phyloP scores from a whole-genome alignment of 495 filamentous ascomycete species.

The Neurospora hispaniola region DNA sequence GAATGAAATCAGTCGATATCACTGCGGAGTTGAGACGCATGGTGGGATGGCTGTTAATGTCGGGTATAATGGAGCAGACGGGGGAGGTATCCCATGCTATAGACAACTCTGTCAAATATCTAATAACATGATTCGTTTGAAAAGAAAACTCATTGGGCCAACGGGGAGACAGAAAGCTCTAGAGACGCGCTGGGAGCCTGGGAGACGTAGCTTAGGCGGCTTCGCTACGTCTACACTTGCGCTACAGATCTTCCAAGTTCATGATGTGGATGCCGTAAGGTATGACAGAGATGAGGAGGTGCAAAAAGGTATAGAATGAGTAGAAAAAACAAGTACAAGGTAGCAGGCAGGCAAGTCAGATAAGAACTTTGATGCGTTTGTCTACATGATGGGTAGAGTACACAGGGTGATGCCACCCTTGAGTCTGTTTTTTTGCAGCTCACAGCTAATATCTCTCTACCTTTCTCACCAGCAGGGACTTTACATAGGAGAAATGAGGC shows the following conservation, averaged over 20 bases:
- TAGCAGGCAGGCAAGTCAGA: not conserved
- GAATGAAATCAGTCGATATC: not conserved
- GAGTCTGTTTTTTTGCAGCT: not conserved
- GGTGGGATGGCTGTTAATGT: not conserved
- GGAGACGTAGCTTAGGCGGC: not conserved
- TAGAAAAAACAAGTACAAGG: not conserved
- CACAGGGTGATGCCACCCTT: not conserved
- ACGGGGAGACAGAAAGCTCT: not conserved
- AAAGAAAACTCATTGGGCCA: not conserved
- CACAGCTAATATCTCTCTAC: not conserved
- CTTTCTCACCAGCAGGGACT: too few relatives aligned
- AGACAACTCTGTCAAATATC: not conserved
- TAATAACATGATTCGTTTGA: not conserved
- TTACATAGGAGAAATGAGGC: not conserved
- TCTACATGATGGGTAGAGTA: not conserved
- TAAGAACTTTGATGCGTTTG: not conserved
- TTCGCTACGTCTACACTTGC: not conserved
- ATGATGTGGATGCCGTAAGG: not conserved
- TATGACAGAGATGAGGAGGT: not conserved
- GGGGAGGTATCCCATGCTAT: not conserved
- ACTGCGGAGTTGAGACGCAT: not conserved
- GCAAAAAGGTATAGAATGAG: not conserved
- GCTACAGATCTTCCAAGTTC: not conserved
- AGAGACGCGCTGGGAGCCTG: not conserved
- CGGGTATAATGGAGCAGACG: not conserved